Evolutionary conservation across 2,329 filamentous ascomycete species (phyloP).

Genomic region (Epichloe uncinata): DNA sequence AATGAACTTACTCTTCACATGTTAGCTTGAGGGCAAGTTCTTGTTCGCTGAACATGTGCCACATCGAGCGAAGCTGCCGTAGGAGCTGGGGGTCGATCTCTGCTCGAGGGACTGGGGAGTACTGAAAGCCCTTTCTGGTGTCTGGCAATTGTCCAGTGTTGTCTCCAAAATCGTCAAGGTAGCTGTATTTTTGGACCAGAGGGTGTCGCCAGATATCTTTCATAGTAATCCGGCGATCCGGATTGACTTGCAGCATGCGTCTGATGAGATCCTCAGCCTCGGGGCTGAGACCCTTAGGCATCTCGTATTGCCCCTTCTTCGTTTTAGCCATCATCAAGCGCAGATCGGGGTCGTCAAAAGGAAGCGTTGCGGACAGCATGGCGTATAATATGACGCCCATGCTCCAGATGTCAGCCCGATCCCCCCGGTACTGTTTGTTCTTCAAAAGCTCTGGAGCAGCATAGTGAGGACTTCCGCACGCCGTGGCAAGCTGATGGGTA

Average conservation of each 20-base stretch:
- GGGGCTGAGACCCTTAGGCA: slow-evolving; percentile 47
- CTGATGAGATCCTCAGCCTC: slow-evolving; percentile 69
- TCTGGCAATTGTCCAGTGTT: slow-evolving; percentile 39
- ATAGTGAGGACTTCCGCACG: slow-evolving; percentile 94
- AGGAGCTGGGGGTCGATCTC: slow-evolving; percentile 74
- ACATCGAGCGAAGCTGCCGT: slow-evolving; percentile 76
- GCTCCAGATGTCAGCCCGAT: slow-evolving; percentile 88
- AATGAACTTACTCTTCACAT: slow-evolving; percentile 42
- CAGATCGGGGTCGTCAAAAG: slow-evolving; percentile 61
- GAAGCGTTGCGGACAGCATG: slow-evolving; percentile 69
- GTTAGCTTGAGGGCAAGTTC: slow-evolving; percentile 55
- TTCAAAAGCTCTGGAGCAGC: slow-evolving; percentile 85
- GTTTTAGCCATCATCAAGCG: slow-evolving; percentile 48
- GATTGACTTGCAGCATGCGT: slow-evolving; percentile 67
- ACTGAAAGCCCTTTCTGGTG: slow-evolving; percentile 47
- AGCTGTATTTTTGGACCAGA: slow-evolving; percentile 71
- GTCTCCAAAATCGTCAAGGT: slow-evolving; percentile 53
- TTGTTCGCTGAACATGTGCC: slow-evolving; percentile 72
- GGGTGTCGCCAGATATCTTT: slow-evolving; percentile 76
- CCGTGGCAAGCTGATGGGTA: slow-evolving; percentile 68
- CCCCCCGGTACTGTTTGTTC: slow-evolving; percentile 65
- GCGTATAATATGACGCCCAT: slow-evolving; percentile 83
- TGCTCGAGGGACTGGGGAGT: slow-evolving; percentile 41
- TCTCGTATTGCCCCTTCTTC: slow-evolving; percentile 44
- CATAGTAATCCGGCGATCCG: slow-evolving; percentile 66